Percentiles rank a stretch among this genome's conserved stretches.
Evolutionary conservation across 208 protist genomes (phyloP).

Genomic region (Leishmania martiniquensis): DNA sequence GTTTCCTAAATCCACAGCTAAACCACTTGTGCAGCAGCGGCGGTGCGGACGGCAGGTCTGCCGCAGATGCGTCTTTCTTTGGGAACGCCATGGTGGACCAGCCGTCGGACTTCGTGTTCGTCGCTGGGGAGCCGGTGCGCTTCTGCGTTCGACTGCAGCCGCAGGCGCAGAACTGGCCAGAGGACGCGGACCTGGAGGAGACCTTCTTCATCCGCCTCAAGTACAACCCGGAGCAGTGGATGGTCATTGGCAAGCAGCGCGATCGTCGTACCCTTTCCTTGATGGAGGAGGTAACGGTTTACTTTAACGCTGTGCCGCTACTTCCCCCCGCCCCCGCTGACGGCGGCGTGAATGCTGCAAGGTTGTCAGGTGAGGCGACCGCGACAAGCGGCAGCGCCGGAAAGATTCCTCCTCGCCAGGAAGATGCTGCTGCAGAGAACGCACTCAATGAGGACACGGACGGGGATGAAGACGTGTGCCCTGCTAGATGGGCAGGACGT

Average conservation of each 20-base stretch:
- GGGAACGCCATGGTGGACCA: slow-evolving; percentile 49
- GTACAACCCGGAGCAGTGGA: slow-evolving; percentile 71
- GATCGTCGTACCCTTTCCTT: slow-evolving; percentile 67
- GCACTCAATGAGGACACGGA: background rate
- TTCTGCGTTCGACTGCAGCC: slow-evolving; percentile 76
- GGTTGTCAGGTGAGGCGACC: background rate
- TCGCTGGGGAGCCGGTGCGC: slow-evolving; percentile 74
- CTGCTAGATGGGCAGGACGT: background rate
- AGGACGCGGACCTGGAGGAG: slow-evolving; percentile 60
- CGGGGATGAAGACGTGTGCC: background rate
- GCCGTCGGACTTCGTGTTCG: slow-evolving; percentile 58
- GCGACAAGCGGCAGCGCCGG: background rate
- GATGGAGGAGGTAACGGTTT: slow-evolving; percentile 65
- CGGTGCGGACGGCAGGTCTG: background rate
- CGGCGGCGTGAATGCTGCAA: background rate
- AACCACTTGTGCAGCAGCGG: background rate
- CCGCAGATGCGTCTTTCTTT: slow-evolving; percentile 9
- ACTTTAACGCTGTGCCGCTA: slow-evolving; percentile 79
- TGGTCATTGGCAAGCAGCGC: slow-evolving; percentile 80
- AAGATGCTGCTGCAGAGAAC: background rate
- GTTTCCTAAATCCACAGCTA: background rate
- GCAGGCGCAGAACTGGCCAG: slow-evolving; percentile 82
- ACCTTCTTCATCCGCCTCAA: slow-evolving; percentile 80
- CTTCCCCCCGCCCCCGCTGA: slow-evolving; percentile 24
- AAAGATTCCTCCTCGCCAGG: background rate